Conservation (phyloP, 768 basidiomycete genomes). For the Holtermanniella nyarrowii region DNA sequence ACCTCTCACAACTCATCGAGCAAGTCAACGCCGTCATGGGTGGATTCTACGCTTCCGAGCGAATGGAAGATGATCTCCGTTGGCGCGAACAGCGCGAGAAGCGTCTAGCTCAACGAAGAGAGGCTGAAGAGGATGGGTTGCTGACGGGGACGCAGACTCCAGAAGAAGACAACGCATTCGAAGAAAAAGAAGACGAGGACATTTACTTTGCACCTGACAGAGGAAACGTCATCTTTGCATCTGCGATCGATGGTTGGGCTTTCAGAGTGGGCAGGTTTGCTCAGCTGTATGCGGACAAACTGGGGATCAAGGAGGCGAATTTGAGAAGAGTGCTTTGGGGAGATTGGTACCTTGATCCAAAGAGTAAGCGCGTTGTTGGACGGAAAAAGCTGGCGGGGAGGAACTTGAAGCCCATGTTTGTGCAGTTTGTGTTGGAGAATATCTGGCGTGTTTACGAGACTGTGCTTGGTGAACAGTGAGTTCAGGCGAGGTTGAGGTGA, state of each 20-base stretch:
- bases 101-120: slow-evolving; percentile 53
- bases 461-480: slow-evolving; percentile 77
- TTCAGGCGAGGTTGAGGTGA: slow-evolving; percentile 17
- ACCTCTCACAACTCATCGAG: slow-evolving; percentile 84
- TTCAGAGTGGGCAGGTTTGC: slow-evolving; percentile 91
- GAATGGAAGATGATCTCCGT: slow-evolving; percentile 91
- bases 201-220: slow-evolving; percentile 92
- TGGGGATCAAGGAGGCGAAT: slow-evolving; percentile 80
- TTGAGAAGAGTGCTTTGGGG: slow-evolving; percentile 87
- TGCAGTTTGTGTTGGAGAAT: slow-evolving; percentile 94
- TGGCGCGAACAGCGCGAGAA: slow-evolving; percentile 89
- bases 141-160: slow-evolving; percentile 1
- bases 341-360: slow-evolving; percentile 92
- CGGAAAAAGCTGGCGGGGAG: slow-evolving; percentile 77
- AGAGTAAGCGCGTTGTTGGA: slow-evolving; percentile 83
- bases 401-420: slow-evolving; percentile 84
- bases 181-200: slow-evolving; percentile 95
- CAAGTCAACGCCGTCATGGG: slow-evolving; percentile 99
- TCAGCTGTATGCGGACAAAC: slow-evolving; percentile 76
- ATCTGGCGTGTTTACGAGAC: slow-evolving; percentile 96
- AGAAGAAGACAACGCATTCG: slow-evolving; percentile 49
- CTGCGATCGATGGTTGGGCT: slow-evolving; percentile 94
- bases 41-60: slow-evolving; percentile 80
- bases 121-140: slow-evolving; percentile 46
- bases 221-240: slow-evolving; percentile 93